phyloP scores from a whole-genome alignment of 2,329 filamentous ascomycete genomes.

The Paracorniculantispora psalliotae region DNA sequence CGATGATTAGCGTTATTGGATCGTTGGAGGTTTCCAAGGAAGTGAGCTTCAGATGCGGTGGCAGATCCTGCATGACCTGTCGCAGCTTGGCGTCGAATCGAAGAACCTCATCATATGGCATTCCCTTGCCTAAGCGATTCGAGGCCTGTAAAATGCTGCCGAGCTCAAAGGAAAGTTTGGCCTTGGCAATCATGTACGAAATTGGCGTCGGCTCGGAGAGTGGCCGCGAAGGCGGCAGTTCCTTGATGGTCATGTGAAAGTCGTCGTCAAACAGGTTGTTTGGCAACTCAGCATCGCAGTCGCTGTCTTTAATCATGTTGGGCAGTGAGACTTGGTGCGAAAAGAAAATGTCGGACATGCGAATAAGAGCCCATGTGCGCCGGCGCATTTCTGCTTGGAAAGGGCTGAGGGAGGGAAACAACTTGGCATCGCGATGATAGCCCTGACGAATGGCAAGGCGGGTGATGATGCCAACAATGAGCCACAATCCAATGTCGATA shows the following conservation, averaged over 20 bases:
- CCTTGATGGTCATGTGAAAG: constrained; percentile 63
- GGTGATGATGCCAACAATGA: constrained; percentile 52
- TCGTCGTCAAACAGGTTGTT: constrained; percentile 80
- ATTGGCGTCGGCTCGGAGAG: constrained; percentile 68
- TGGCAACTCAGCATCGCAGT: constrained; percentile 71
- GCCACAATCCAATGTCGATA: constrained; percentile 62
- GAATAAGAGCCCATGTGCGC: constrained; percentile 64
- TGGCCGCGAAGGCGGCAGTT: constrained; percentile 62
- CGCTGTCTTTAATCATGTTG: constrained; percentile 66
- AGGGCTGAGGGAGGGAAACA: constrained; percentile 65
- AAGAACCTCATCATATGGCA: constrained; percentile 61
- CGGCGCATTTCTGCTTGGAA: constrained; percentile 74
- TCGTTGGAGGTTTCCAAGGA: constrained; percentile 72
- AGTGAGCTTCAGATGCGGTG: constrained; percentile 73
- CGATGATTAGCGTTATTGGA: constrained; percentile 78
- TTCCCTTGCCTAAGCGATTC: constrained; percentile 48
- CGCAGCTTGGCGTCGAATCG: constrained; percentile 57
- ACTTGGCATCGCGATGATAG: constrained; percentile 72
- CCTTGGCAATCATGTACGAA: constrained; percentile 73
- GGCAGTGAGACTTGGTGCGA: constrained; percentile 67
- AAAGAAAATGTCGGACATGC: constrained; percentile 70
- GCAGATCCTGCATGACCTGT: constrained; percentile 61
- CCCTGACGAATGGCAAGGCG: constrained; percentile 63
- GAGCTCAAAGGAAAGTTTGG: constrained; percentile 62
- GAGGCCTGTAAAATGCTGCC: constrained; percentile 66